Evolutionary conservation across 306 rosid species (phyloP).

Genomic region (Purshia tridentata): DNA sequence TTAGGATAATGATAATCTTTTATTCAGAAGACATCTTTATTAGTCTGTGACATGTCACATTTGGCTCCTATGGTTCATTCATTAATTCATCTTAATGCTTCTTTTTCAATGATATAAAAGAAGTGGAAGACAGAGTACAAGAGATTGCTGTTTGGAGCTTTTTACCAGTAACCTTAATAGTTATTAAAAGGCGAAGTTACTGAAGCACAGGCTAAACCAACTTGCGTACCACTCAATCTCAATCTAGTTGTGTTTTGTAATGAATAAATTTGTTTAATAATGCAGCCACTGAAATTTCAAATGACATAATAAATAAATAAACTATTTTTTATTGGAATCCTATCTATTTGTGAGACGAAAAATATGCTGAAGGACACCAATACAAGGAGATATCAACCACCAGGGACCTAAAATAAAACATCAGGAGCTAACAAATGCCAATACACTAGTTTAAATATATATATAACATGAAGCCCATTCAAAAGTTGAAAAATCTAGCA

Average conservation of each 20-base stretch:
- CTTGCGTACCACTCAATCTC: not conserved
- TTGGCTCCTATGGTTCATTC: not conserved
- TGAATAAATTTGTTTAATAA: not conserved
- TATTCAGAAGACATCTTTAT: not conserved
- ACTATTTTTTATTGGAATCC: not conserved
- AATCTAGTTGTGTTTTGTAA: not conserved
- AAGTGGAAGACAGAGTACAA: not conserved
- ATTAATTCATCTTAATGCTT: not conserved
- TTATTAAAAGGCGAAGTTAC: not conserved
- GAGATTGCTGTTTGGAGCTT: not conserved
- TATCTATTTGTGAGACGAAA: not conserved
- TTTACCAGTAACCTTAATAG: not conserved
- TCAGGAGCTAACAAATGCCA: not conserved
- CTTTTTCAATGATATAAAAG: not conserved
- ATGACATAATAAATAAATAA: not conserved
- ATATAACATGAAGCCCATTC: not conserved
- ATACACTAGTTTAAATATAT: slow-evolving; percentile 5
- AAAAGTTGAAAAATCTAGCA: not conserved
- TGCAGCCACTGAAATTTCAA: not conserved
- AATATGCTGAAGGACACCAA: not conserved
- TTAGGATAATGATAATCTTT: not conserved
- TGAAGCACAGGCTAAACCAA: not conserved
- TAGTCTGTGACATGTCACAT: not conserved
- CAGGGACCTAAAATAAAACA: not conserved
- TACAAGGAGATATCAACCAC: not conserved